phyloP scores from a whole-genome alignment of 345 rosid species.

The Eutrema japonicum region DNA sequence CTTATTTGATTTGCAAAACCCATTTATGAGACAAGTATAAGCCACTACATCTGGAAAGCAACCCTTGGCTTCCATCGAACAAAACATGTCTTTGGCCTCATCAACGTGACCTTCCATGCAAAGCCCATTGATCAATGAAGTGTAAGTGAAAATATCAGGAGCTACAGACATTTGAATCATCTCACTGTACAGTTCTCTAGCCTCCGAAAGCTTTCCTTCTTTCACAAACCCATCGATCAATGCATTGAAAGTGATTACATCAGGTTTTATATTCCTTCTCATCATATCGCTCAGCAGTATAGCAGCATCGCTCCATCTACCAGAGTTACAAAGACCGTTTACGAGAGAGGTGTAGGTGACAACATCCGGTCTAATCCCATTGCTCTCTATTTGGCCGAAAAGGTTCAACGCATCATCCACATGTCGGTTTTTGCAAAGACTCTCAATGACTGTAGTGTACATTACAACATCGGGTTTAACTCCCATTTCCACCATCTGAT shows the following conservation, averaged over 20 bases:
- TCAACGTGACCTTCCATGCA: constrained; percentile 27
- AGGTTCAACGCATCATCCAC: constrained; percentile 29
- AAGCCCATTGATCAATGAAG: constrained; percentile 35
- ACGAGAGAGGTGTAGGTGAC: constrained; percentile 30
- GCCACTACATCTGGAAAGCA: constrained; percentile 37
- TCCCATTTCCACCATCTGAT: constrained; percentile 24
- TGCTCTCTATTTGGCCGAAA: constrained; percentile 31
- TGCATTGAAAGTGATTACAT: constrained; percentile 38
- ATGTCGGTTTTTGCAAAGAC: constrained; percentile 23
- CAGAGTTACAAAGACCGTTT: constrained; percentile 25
- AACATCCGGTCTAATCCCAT: constrained; percentile 26
- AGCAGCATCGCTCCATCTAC: constrained; percentile 33
- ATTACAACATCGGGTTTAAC: constrained; percentile 24
- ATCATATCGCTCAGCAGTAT: constrained; percentile 11
- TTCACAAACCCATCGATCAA: constrained; percentile 38
- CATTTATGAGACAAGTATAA: constrained; percentile 35
- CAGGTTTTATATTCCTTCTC: constrained; percentile 27
- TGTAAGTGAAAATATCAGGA: constrained; percentile 34
- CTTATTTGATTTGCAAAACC: constrained; percentile 32
- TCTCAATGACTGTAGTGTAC: constrained; percentile 38
- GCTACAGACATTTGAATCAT: constrained; percentile 33
- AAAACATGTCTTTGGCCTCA: constrained; percentile 33
- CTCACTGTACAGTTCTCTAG: constrained; percentile 28
- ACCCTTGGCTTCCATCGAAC: constrained; percentile 28
- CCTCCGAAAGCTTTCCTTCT: constrained; percentile 32